Evolutionary conservation across 148 eudicot genomes (phyloP).

Genomic region (Beta vulgaris): DNA sequence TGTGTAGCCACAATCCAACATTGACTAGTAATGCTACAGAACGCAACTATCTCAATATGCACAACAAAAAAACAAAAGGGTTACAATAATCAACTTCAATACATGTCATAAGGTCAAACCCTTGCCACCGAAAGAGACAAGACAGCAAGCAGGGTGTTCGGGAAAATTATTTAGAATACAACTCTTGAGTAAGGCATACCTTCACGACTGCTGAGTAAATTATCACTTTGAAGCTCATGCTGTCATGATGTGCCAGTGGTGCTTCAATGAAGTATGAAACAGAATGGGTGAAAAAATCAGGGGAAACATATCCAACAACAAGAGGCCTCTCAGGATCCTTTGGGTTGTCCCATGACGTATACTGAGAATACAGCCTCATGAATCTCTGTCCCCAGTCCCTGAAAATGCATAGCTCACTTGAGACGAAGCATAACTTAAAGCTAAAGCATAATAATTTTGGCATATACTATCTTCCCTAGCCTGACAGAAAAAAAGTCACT

Average conservation of each 20-base stretch:
- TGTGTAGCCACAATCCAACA: not conserved
- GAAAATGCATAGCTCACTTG: constrained; percentile 35
- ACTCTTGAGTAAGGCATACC: constrained; percentile 39
- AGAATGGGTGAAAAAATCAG: constrained; percentile 98
- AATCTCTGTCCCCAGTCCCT: constrained; percentile 97
- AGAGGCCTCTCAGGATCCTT: constrained; percentile 86
- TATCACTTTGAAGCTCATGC: constrained; percentile 71
- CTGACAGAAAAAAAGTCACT: not conserved
- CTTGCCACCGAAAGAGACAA: not conserved
- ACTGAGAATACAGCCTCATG: constrained; percentile 77
- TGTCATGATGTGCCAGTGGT: constrained; percentile 81
- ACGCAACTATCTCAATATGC: not conserved
- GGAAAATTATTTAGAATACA: not conserved
- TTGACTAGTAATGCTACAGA: not conserved
- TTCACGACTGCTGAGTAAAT: constrained; percentile 95
- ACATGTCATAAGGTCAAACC: not conserved
- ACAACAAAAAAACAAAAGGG: constrained; percentile 6
- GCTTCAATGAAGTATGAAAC: constrained; percentile 98
- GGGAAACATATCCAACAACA: constrained; percentile 92
- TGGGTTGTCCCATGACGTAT: constrained; percentile 85
- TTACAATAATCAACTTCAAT: not conserved
- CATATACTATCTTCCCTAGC: not conserved
- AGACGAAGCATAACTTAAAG: constrained; percentile 10
- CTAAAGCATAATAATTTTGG: not conserved
- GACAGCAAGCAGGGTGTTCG: not conserved